Evolutionary conservation across 1,284 basidiomycete species (phyloP), one percentile per base, ranked within the genome.

Genomic region (Pseudozyma hubeiensis): DNA sequence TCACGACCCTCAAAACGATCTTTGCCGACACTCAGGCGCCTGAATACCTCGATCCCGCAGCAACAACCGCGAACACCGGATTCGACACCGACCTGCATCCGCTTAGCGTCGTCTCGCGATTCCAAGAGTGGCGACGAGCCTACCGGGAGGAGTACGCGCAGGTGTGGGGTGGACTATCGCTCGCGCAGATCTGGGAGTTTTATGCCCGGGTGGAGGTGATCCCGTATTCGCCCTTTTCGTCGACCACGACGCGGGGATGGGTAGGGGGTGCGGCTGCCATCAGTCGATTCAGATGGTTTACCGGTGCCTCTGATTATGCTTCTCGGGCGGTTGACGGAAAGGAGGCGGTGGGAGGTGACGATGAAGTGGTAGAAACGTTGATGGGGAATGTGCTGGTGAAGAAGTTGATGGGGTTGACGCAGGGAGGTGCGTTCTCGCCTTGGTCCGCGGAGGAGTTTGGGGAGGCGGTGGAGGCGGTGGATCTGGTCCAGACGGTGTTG

Each of bases 121-220:
- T 84, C 46, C 31, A 51, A 10, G 64, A 67, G 3, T 82, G 78
- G 75, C 75, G 81, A 1, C 43, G 47, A 4, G 56, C 44, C 14
- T 83, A 78, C 34, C 62, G 71, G 3, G 63, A 70, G 11, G 80
- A 82, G 47, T 83, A 82, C 56, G 52, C 65, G 4, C 58, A 76
- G 43, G 66, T 78, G 2, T 83, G 81, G 81, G 82, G 81, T 31
- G 78, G 81, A 2, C 64, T 83, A 5, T 80, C 80, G 0, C 58
- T 83, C 2, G 73, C 77, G 0, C 72, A 71, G 50, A 75, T 78
- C 10, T 82, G 81, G 82, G 77, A 81, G 31, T 81, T 80, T 41
- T 83, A 77, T 53, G 75, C 75, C 4, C 65, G 82, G 0, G 54
- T 56, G 6, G 80, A 82, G 53, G 30, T 80, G 31, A 56, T 67